Evolutionary conservation across 306 rosid genomes (phyloP), one percentile per base, ranked within the genome.

Genomic region (Cajanus cajan): DNA sequence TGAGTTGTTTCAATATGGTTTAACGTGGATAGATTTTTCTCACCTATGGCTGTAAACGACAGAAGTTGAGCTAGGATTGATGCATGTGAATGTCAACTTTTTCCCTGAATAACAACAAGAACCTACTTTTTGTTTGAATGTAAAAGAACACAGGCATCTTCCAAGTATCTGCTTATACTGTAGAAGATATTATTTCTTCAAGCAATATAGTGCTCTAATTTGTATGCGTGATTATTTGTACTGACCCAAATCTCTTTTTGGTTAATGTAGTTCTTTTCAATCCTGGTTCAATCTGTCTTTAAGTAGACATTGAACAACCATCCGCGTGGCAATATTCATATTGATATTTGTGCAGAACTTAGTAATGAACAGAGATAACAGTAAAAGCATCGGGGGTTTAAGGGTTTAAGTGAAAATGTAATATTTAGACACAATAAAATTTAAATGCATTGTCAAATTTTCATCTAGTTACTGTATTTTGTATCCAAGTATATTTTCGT

Each of bases 101-200:
- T 83, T 62, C 45, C 33, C 47, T 25, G 58, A 11, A 79, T 61
- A 58, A 40, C 44, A 73, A 80, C 82, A 84, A 86, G 71, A 85
- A 82, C 63, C 9, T 48, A 82, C 88, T 83, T 90, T 86, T 86
- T 73, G 88, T 70, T 80, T 73, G 83, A 48, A 85, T 54, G 70
- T 16, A 64, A 64, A 28, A 40, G 67, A 36, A 36, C 45, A 63
- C 28, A 4, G 25, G 15, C 66, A 51, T 51, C 58, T 51, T 51
- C 9, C 11, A 25, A 51, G 58, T 58, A 58, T 58, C 65, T 51
- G 16, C 25, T 24, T 58, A 10, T 25, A 13, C 37, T 12, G 16
- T 11, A 5, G 13, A 28, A 59, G 66, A 59, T 59, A 59, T 28
- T 14, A 59, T 14, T 59, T 51, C 24, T 16, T 25, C 39, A 25